A percentile compares a stretch with the other conserved stretches of the same genome.
Conservation (phyloP, 2,329 filamentous ascomycete genomes). For the Curvularia sp. region DNA sequence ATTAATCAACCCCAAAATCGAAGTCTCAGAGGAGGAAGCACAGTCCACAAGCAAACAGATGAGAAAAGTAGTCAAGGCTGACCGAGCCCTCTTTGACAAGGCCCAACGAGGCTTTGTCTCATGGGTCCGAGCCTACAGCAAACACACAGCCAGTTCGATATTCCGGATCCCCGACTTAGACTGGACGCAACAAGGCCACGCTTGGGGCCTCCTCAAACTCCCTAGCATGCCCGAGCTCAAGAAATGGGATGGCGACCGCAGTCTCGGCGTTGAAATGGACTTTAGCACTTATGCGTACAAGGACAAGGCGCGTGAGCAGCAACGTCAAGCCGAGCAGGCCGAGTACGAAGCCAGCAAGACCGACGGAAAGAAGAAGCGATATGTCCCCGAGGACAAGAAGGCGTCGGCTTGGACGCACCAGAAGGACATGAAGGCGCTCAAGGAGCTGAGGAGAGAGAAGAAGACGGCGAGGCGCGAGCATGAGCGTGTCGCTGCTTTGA, state of each 20-base stretch:
- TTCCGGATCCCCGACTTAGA: slow-evolving; percentile 83
- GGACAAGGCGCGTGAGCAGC: slow-evolving; percentile 54
- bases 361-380: slow-evolving; percentile 38
- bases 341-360: slow-evolving; percentile 26
- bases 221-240: slow-evolving; percentile 89
- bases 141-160: slow-evolving; percentile 89
- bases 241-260: slow-evolving; percentile 55
- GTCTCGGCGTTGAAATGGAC: slow-evolving; percentile 50
- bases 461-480: slow-evolving; percentile 43
- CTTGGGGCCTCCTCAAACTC: slow-evolving; percentile 85
- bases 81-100: slow-evolving; percentile 80
- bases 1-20: slow-evolving; percentile 64
- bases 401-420: slow-evolving; percentile 48
- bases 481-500: slow-evolving; percentile 36
- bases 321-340: slow-evolving; percentile 48
- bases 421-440: slow-evolving; percentile 43
- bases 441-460: slow-evolving; percentile 46
- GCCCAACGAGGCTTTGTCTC: slow-evolving; percentile 91
- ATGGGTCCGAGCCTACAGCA: slow-evolving; percentile 89
- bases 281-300: slow-evolving; percentile 53
- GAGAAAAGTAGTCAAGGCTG: slow-evolving; percentile 63
- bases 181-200: slow-evolving; percentile 80
- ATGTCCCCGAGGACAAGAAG: slow-evolving; percentile 36
- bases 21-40: slow-evolving; percentile 68
- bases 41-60: slow-evolving; percentile 65